Evolutionary conservation across 2,329 filamentous ascomycete genomes (phyloP).

Genomic region (Venturia carpophila): DNA sequence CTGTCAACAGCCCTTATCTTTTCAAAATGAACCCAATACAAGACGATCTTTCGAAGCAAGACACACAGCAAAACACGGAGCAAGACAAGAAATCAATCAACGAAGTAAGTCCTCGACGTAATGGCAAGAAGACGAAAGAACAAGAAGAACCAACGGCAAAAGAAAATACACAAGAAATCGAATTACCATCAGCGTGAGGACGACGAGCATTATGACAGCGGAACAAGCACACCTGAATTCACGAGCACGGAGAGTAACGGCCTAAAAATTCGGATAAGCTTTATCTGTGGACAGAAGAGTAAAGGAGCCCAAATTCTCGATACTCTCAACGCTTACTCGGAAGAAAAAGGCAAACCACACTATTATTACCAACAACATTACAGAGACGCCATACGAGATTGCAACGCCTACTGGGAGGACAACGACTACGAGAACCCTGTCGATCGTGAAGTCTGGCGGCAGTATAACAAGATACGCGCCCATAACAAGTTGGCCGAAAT

Average conservation of each 20-base stretch:
- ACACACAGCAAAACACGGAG: too few species aligned
- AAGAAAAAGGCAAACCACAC: neutral
- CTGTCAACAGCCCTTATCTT: neutral
- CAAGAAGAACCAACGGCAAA: neutral
- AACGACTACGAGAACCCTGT: neutral
- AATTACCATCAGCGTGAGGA: too few species aligned
- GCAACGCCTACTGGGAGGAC: neutral
- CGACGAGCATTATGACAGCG: too few species aligned
- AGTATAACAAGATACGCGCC: neutral
- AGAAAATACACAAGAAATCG: too few species aligned
- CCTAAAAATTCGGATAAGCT: neutral
- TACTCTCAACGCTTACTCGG: neutral
- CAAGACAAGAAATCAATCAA: too few species aligned
- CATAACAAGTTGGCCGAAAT: neutral
- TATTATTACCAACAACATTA: neutral
- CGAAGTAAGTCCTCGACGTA: too few species aligned
- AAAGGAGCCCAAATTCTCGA: neutral
- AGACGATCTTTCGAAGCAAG: neutral
- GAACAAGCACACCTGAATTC: too few species aligned
- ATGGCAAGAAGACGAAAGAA: neutral
- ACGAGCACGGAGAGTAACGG: neutral
- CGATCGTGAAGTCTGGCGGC: neutral
- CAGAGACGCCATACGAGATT: neutral
- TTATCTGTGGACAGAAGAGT: neutral
- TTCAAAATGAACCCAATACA: neutral